Evolutionary conservation across 768 basidiomycete species (phyloP).

Genomic region (Hypholoma sublateritium): DNA sequence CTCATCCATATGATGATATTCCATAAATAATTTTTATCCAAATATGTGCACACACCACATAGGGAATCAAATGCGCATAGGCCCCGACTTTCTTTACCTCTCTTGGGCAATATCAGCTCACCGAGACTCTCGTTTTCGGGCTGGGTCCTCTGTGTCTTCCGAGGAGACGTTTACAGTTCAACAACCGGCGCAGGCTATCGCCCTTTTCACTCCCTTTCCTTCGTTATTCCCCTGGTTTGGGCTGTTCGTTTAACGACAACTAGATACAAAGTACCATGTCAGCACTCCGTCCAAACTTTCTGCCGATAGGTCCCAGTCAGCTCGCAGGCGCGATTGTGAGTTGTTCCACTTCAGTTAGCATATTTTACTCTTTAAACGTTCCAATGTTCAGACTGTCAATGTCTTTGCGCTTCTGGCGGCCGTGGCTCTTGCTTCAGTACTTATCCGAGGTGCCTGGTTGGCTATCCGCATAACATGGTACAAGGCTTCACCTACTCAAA

Average conservation of each 20-base stretch:
- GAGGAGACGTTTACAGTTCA: conserved; percentile 23
- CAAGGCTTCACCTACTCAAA: conserved; percentile 19
- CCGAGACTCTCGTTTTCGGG: conserved; percentile 28
- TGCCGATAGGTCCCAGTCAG: conserved; percentile 29
- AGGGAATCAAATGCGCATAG: neutral
- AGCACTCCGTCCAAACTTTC: conserved; percentile 20
- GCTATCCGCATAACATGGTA: conserved; percentile 34
- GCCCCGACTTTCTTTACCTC: conserved; percentile 14
- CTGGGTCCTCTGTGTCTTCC: conserved; percentile 31
- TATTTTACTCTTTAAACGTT: neutral
- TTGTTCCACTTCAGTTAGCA: neutral
- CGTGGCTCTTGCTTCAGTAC: conserved; percentile 50
- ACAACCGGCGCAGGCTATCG: conserved; percentile 42
- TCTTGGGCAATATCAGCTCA: conserved; percentile 16
- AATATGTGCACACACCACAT: conserved; percentile 16
- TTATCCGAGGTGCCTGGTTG: conserved; percentile 47
- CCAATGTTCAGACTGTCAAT: conserved; percentile 40
- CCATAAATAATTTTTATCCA: neutral
- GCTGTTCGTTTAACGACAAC: too few relatives aligned
- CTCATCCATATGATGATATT: neutral
- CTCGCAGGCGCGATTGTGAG: conserved; percentile 40
- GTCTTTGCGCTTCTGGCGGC: conserved; percentile 55
- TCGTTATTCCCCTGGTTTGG: neutral
- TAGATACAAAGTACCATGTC: conserved; percentile 6
- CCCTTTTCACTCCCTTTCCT: conserved; percentile 17